These are phyloP conservation scores for Erodium chrysanthum DNA, from an alignment of 441 rosid genomes.

Conservation along the genomic window DNA sequence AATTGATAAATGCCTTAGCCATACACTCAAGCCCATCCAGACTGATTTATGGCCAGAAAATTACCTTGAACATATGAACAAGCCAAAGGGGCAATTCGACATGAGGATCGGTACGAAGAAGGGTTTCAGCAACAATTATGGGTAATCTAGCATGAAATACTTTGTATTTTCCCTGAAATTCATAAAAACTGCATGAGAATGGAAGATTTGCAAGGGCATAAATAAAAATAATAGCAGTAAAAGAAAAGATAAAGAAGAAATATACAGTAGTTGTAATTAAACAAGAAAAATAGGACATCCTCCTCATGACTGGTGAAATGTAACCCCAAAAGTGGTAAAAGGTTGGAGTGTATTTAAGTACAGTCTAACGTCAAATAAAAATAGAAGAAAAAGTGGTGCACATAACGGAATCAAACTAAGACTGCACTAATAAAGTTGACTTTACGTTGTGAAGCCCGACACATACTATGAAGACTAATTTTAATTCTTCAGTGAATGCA, in stretches of 20 bases:
- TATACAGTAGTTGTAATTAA: background rate
- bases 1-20: too few relatives aligned
- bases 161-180: constrained; percentile 68
- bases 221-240: background rate
- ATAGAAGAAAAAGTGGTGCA: background rate
- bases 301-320: background rate
- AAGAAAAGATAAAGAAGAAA: background rate
- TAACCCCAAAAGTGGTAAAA: background rate
- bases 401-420: too few relatives aligned
- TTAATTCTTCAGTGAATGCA: background rate
- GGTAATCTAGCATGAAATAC: constrained; percentile 70
- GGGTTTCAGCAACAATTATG: constrained; percentile 70
- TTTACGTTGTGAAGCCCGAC: background rate
- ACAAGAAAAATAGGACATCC: background rate
- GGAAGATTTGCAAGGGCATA: constrained; percentile 5
- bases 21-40: too few relatives aligned
- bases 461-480: too few relatives aligned
- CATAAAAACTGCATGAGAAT: constrained; percentile 9
- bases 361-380: too few relatives aligned
- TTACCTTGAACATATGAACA: constrained; percentile 90
- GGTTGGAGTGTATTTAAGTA: background rate
- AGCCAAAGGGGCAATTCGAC: constrained; percentile 95
- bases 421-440: background rate
- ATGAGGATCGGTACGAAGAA: constrained; percentile 67
- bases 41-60: background rate